These are phyloP conservation scores for Hanseniaspora singularis DNA, from an alignment of 805 yeast genomes.

Conservation along the genomic window DNA sequence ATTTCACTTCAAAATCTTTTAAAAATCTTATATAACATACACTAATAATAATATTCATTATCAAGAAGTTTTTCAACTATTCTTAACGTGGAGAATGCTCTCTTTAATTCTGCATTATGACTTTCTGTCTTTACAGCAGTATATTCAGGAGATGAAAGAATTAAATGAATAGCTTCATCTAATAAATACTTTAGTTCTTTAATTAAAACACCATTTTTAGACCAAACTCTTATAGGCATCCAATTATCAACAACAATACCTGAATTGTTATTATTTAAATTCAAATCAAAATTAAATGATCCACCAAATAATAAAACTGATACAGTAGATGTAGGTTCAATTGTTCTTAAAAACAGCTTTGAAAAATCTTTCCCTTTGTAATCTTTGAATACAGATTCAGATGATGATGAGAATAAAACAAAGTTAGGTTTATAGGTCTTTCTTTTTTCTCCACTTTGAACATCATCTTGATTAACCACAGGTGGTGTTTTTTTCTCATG, in stretches of 20 bases:
- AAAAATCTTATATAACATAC: not conserved
- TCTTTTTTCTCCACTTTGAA: conserved; percentile 21
- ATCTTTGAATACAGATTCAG: conserved; percentile 13
- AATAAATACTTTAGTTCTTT: conserved; percentile 55
- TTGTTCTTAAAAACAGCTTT: conserved; percentile 57
- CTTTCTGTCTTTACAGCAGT: conserved; percentile 16
- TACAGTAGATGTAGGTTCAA: conserved; percentile 68
- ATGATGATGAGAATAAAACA: conserved; percentile 46
- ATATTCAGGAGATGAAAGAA: conserved; percentile 41
- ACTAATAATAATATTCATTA: conserved; percentile 17
- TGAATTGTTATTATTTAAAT: conserved; percentile 49
- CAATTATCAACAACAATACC: conserved; percentile 81
- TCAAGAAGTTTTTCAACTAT: conserved; percentile 33
- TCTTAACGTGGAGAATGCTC: conserved; percentile 31
- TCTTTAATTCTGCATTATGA: conserved; percentile 13
- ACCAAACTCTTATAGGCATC: conserved; percentile 87
- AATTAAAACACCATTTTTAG: conserved; percentile 78
- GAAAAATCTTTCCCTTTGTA: conserved; percentile 37
- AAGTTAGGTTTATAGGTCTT: conserved; percentile 42
- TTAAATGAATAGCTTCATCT: conserved; percentile 54
- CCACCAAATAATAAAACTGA: conserved; percentile 78
- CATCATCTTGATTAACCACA: conserved; percentile 18
- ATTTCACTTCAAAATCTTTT: no score
- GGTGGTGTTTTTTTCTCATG: conserved; percentile 39
- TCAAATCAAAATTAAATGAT: conserved; percentile 39